phyloP scores from a whole-genome alignment of 2,329 filamentous ascomycete genomes.

The Cladosporium austrohemisphaericum region DNA sequence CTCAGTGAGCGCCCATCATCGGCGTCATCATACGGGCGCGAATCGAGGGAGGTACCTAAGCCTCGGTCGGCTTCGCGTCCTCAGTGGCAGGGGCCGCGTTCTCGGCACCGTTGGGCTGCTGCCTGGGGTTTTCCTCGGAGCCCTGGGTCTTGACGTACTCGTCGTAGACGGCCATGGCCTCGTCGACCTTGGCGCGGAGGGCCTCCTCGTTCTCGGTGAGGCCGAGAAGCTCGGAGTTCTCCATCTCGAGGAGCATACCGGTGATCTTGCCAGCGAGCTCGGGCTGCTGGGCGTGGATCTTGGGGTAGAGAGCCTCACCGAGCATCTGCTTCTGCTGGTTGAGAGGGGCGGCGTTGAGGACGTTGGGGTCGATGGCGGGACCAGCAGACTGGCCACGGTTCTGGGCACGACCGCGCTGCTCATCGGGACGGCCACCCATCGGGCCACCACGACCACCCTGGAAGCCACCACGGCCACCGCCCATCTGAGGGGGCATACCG shows the following conservation, averaged over 20 bases:
- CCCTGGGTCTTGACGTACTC: conserved; percentile 92
- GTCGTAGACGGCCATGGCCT: conserved; percentile 95
- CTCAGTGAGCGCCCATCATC: conserved; percentile 7
- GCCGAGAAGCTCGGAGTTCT: conserved; percentile 87
- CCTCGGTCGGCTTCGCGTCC: conserved; percentile 31
- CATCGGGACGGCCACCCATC: conserved; percentile 36
- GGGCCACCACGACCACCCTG: conserved; percentile 60
- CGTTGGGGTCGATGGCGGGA: conserved; percentile 44
- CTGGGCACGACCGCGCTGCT: conserved; percentile 37
- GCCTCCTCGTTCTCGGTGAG: conserved; percentile 89
- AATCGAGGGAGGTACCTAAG: conserved; percentile 24
- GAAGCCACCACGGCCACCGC: conserved; percentile 30
- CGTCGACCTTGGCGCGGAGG: conserved; percentile 92
- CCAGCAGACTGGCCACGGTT: conserved; percentile 31
- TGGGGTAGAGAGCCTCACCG: conserved; percentile 96
- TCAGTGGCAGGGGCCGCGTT: conserved; percentile 33
- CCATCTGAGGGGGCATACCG: conserved; percentile 61
- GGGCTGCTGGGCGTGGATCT: conserved; percentile 91
- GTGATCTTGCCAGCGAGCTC: conserved; percentile 99
- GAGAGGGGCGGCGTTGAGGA: conserved; percentile 54
- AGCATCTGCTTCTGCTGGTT: conserved; percentile 97
- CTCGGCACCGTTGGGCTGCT: conserved; percentile 32
- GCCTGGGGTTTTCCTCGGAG: conserved; percentile 33
- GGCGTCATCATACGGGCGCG: conserved; percentile 8
- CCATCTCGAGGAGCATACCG: conserved; percentile 99